Base-by-base conservation (phyloP, 257 asterid species). In the Nicotiana sylvestris region DNA sequence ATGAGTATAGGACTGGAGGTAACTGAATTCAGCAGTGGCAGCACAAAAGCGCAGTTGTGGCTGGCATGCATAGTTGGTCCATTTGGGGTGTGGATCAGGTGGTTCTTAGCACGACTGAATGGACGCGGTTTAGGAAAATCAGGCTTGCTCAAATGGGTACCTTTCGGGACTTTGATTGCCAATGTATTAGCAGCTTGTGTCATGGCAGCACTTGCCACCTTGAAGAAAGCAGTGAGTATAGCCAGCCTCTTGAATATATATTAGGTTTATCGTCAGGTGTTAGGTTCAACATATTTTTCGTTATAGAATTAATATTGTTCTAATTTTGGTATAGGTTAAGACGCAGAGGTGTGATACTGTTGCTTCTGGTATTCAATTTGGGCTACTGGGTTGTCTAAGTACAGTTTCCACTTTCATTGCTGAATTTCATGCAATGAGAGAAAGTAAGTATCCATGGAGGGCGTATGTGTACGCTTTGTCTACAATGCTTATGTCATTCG, bases 101-200 rank as follows among this genome's bases (percentile, higher is more conserved):
- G 97, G 98, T 88, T 83, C 81, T 87, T 96, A 69, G 97, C 98
- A 56, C 96, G 98, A 69, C 67, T 91, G 29, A 96, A 96, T 67
- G 98, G 99, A 12, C 91, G 87, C 10, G 97, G 98, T 30, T 25
- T 94, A 29, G 98, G 98, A 21, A 87, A 85, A 86, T 80, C 82
- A 25, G 85, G 86, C 67, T 4, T 5, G 43, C 33, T 91, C 25
- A 94, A 89, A 90, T 96, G 98, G 99, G 61, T 94, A 9, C 99
- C 98, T 2, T 90, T 96, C 7, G 98, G 99, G 66, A 94, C 99
- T 78, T 93, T 96, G 69, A 91, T 92, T 76, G 98, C 99, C 51
- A 94, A 96, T 86, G 92, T 93, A 68, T 83, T 88, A 79, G 99
- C 99, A 77, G 96, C 98, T 82, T 91, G 91, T 83, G 27, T 87